Evolutionary conservation across 208 protist genomes (phyloP).

Genomic region (Giardia muris): DNA sequence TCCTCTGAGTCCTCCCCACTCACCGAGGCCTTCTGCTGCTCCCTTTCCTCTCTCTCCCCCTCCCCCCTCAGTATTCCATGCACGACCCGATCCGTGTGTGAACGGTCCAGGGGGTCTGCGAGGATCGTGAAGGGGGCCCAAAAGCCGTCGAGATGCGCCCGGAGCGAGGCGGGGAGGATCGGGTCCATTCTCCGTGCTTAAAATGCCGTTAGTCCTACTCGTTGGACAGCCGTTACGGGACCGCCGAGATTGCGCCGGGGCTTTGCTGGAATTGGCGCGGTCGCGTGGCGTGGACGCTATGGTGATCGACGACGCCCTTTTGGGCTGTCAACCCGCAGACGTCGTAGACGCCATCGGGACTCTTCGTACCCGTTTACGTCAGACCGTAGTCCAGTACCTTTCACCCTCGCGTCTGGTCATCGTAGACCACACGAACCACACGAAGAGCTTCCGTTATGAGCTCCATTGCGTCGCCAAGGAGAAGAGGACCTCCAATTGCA

Average conservation of each 20-base stretch:
- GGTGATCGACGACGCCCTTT: background rate
- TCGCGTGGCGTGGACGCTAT: too few species aligned
- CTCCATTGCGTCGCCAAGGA: constrained; percentile 14
- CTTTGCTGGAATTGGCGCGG: background rate
- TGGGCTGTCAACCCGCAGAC: background rate
- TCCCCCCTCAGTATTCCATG: too few species aligned
- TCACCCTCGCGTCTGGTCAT: constrained; percentile 6
- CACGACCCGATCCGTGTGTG: too few species aligned
- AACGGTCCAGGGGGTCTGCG: too few species aligned
- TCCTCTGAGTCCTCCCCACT: too few species aligned
- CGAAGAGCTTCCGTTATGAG: constrained; percentile 21
- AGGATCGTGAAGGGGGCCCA: too few species aligned
- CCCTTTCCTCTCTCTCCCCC: too few species aligned
- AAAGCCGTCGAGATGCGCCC: too few species aligned
- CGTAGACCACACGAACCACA: constrained; percentile 8
- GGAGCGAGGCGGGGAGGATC: too few species aligned
- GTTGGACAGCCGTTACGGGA: background rate
- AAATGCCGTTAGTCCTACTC: constrained; percentile 21
- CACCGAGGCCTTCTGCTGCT: too few species aligned
- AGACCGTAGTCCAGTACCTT: background rate
- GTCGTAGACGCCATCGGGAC: background rate
- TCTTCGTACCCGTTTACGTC: background rate
- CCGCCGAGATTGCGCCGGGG: background rate
- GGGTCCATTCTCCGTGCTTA: background rate
- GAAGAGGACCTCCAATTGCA: background rate